These are phyloP conservation scores for Hypoxylon sp. DNA, from an alignment of 2,329 filamentous ascomycete species.

Conservation along the genomic window DNA sequence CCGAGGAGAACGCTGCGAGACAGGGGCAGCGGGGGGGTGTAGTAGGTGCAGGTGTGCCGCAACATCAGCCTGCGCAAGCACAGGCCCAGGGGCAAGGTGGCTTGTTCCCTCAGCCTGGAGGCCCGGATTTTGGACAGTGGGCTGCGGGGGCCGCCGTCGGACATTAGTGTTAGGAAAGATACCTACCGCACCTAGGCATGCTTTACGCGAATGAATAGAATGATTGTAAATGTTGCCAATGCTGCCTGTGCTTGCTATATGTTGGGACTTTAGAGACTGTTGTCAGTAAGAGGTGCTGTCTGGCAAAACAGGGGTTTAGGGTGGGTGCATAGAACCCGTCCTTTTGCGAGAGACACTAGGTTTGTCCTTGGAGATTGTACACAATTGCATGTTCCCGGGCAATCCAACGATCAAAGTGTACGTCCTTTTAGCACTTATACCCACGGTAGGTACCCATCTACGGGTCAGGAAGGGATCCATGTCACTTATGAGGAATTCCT, in stretches of 20 bases:
- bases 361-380: no score
- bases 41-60: slow-evolving; percentile 38
- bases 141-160: slow-evolving; percentile 69
- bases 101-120: slow-evolving; percentile 67
- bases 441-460: no score
- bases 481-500: no score
- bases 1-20: slow-evolving; percentile 50
- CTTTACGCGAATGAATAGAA: slow-evolving; percentile 12
- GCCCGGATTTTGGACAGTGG: slow-evolving; percentile 77
- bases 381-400: no score
- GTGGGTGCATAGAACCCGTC: no score
- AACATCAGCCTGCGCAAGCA: slow-evolving; percentile 24
- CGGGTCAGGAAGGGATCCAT: no score
- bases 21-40: slow-evolving; percentile 33
- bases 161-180: slow-evolving; percentile 54
- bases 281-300: background rate
- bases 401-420: no score
- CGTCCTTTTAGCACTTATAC: no score
- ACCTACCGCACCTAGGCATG: no score
- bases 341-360: no score
- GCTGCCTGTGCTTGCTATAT: no score
- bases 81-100: slow-evolving; percentile 35
- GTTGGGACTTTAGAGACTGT: background rate
- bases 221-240: background rate
- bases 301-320: background rate